Base-by-base conservation (phyloP, 352 stramenopile species). In the Phytophthora colocasiae region DNA sequence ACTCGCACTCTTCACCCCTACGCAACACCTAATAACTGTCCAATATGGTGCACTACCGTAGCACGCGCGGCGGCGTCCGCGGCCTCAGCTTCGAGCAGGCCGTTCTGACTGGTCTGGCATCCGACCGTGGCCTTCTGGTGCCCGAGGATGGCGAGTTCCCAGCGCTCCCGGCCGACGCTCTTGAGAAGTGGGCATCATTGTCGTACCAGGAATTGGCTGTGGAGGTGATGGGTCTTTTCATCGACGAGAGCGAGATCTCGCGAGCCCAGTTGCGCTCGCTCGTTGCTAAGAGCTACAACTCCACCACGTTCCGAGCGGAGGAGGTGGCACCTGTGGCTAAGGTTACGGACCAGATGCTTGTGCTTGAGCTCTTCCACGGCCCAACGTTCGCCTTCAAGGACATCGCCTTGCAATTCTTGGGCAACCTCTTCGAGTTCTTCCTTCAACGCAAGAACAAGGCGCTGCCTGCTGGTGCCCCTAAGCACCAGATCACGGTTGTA, bases 381-480 rank as follows among this genome's bases (percentile, higher is more conserved):
- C 97, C 97, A 24, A 99, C 98, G 36, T 99, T 99, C 75, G 97
- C 98, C 19, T 99, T 99, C 85, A 99, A 99, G 83, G 98, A 99
- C 81, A 98, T 99, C 51, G 98, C 97, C 53, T 78, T 99, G 32
- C 97, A 99, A 84, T 99, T 99, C 77, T 83, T 99, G 14, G 98
- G 98, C 55, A 99, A 99, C 73, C 90, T 99, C 29, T 99, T 99
- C 67, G 97, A 99, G 85, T 99, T 99, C 78, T 99, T 99, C 66
- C 78, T 99, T 45, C 85, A 95, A 64, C 85, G 91, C 57, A 93
- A 92, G 71, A 96, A 95, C 65, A 87, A 71, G 74, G 65, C 39
- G 85, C 94, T 86, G 79, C 44, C 73, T 0, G 46, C 61, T 3
- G 52, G 62, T 38, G 72, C 69, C 26, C 70, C 75, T 11, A 84